These are phyloP conservation scores for Candida anglica DNA, from an alignment of 805 yeast species.

Conservation along the genomic window DNA sequence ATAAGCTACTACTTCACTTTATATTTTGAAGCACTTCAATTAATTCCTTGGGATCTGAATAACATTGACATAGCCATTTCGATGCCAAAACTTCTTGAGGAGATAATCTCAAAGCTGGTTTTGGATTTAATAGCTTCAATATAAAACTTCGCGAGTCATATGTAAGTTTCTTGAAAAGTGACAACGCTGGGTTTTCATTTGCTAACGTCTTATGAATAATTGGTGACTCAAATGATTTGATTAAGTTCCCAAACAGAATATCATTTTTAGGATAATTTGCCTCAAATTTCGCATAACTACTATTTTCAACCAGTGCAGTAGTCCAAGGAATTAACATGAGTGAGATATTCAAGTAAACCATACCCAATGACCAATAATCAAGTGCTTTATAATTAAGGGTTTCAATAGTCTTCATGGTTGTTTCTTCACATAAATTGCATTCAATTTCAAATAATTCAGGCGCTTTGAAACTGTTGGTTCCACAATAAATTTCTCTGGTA, in stretches of 20 bases:
- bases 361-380: conserved; percentile 53
- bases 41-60: conserved; percentile 36
- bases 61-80: conserved; percentile 36
- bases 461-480: conserved; percentile 52
- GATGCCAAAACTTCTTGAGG: conserved; percentile 24
- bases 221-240: conserved; percentile 10
- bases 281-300: conserved; percentile 20
- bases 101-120: conserved; percentile 17
- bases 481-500: conserved; percentile 30
- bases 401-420: neutral
- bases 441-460: conserved; percentile 43
- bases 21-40: conserved; percentile 4
- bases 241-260: conserved; percentile 15
- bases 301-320: conserved; percentile 23
- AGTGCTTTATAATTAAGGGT: conserved; percentile 26
- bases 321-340: conserved; percentile 48
- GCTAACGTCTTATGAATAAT: neutral
- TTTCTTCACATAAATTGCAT: neutral
- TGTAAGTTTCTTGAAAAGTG: conserved; percentile 31
- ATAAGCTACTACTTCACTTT: too few relatives aligned
- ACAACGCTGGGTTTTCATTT: conserved; percentile 28
- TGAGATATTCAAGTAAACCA: conserved; percentile 43
- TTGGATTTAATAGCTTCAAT: conserved; percentile 32
- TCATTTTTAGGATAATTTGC: conserved; percentile 24
- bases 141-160: conserved; percentile 32